Evolutionary conservation across 352 stramenopile genomes (phyloP).

Genomic region (Pythium biforme): DNA sequence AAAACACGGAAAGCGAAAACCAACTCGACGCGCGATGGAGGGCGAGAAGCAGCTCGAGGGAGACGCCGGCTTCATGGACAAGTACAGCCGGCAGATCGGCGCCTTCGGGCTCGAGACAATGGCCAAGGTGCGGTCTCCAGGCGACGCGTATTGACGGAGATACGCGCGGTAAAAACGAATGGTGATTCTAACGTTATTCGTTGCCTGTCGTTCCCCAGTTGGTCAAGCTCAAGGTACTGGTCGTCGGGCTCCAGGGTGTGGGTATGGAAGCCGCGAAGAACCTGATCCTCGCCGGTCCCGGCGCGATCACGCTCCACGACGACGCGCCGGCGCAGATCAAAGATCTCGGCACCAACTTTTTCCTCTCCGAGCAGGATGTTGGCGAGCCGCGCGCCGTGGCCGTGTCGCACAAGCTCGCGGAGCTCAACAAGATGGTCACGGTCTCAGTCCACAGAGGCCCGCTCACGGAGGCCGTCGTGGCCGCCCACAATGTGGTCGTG

Average conservation of each 20-base stretch:
- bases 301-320: constrained; percentile 86
- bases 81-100: constrained; percentile 92
- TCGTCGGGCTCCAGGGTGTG: constrained; percentile 84
- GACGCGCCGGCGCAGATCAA: constrained; percentile 70
- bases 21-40: constrained; percentile 38
- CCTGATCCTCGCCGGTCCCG: constrained; percentile 88
- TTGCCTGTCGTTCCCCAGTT: constrained; percentile 34
- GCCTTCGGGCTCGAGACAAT: constrained; percentile 91
- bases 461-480: constrained; percentile 64
- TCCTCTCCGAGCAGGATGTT: constrained; percentile 83
- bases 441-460: constrained; percentile 71
- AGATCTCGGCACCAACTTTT: constrained; percentile 94
- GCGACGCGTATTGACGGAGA: constrained; percentile 9
- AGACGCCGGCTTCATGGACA: constrained; percentile 92
- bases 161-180: background rate
- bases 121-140: constrained; percentile 67
- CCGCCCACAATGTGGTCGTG: constrained; percentile 85
- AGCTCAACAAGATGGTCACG: constrained; percentile 91
- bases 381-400: constrained; percentile 58
- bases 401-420: constrained; percentile 79
- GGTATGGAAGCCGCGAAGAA: constrained; percentile 94
- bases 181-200: background rate
- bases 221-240: constrained; percentile 80
- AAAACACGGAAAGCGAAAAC: background rate
- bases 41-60: constrained; percentile 61